Conservation (phyloP, 371 early-diverging fungal genomes). For the Dinochytrium kinnereticum region DNA sequence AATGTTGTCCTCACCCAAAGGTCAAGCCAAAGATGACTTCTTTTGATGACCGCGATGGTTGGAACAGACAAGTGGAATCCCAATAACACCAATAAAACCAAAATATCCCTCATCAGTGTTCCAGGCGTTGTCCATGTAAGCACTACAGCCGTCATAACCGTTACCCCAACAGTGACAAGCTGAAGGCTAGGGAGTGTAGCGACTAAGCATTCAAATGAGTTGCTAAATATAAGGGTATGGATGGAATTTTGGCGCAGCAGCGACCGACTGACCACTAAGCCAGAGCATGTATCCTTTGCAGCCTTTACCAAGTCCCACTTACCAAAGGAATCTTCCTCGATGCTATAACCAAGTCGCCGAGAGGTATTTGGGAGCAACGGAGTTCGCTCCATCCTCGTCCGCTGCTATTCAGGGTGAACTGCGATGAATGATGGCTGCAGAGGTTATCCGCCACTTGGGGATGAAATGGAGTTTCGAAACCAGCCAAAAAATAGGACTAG, state of each 20-base stretch:
- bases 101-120: not conserved
- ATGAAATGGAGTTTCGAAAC: too few species aligned
- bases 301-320: too few species aligned
- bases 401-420: not conserved
- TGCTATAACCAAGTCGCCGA: not conserved
- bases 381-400: not conserved
- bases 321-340: constrained; percentile 4
- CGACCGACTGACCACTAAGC: too few species aligned
- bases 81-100: not conserved
- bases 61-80: not conserved
- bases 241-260: not conserved
- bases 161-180: not conserved
- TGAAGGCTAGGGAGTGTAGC: not conserved
- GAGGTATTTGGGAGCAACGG: not conserved
- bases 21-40: constrained; percentile 10
- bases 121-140: not conserved
- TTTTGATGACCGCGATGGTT: not conserved
- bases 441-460: too few species aligned
- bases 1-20: constrained; percentile 1
- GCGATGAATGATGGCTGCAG: not conserved
- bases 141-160: not conserved
- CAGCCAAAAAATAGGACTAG: too few species aligned
- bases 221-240: not conserved
- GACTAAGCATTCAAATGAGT: too few species aligned
- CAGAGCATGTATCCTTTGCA: too few species aligned